phyloP scores from a whole-genome alignment of 805 yeast species.

The Schizosaccharomyces octosporus region DNA sequence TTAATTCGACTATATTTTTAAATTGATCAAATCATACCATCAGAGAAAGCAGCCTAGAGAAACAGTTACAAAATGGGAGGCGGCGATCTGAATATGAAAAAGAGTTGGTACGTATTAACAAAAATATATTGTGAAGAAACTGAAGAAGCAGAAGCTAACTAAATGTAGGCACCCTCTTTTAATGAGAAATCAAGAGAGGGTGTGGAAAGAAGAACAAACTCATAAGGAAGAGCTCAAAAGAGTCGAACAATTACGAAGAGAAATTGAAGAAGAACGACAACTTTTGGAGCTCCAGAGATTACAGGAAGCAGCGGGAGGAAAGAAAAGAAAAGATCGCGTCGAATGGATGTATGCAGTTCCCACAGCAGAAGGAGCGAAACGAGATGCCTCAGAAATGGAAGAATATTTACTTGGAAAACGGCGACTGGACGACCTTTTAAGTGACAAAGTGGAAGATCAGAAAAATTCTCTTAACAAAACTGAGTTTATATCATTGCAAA shows the following conservation, averaged over 20 bases:
- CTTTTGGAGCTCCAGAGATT: slow-evolving; percentile 27
- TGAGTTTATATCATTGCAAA: slow-evolving; percentile 4
- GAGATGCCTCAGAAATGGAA: slow-evolving; percentile 17
- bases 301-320: slow-evolving; percentile 20
- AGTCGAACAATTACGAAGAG: slow-evolving; percentile 37
- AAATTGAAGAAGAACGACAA: slow-evolving; percentile 37
- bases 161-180: slow-evolving; percentile 41
- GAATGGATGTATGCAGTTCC: slow-evolving; percentile 74
- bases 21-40: not conserved
- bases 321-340: slow-evolving; percentile 22
- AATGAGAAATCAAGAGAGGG: slow-evolving; percentile 59
- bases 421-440: slow-evolving; percentile 19
- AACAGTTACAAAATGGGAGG: slow-evolving; percentile 6
- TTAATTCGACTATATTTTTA: no score
- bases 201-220: slow-evolving; percentile 62
- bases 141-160: not conserved
- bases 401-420: slow-evolving; percentile 30
- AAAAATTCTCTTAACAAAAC: not conserved
- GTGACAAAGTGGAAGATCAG: slow-evolving; percentile 9
- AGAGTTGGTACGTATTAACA: slow-evolving; percentile 42
- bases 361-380: slow-evolving; percentile 7
- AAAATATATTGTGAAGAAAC: not conserved
- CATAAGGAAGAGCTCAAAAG: slow-evolving; percentile 44
- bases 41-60: not conserved
- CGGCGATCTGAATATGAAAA: slow-evolving; percentile 57